These are phyloP conservation scores for Boletus edulis DNA, from an alignment of 768 basidiomycete species.

Conservation along the genomic window DNA sequence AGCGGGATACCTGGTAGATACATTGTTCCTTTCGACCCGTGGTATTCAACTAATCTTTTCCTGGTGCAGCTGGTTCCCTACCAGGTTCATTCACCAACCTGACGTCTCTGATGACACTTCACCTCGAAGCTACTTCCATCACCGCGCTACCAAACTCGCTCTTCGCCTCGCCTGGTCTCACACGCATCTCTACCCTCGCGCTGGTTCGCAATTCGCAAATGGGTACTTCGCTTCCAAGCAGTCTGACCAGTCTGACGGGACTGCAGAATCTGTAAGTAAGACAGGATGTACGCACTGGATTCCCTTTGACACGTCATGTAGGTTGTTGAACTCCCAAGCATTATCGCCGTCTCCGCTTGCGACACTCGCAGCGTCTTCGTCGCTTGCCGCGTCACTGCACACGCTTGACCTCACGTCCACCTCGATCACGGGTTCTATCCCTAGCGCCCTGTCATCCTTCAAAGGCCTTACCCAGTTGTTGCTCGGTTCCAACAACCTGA, in stretches of 20 bases:
- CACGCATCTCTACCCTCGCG: slow-evolving; percentile 33
- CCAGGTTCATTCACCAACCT: slow-evolving; percentile 38
- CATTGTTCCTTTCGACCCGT: background rate
- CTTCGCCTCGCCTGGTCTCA: slow-evolving; percentile 33
- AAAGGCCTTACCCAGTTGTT: slow-evolving; percentile 36
- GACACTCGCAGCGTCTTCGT: slow-evolving; percentile 29
- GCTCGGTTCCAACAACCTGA: slow-evolving; percentile 38
- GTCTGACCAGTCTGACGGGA: slow-evolving; percentile 27
- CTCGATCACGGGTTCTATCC: slow-evolving; percentile 38
- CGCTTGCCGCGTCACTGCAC: slow-evolving; percentile 32
- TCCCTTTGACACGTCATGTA: slow-evolving; percentile 14
- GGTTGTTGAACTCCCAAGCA: slow-evolving; percentile 37
- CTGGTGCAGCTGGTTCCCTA: slow-evolving; percentile 38
- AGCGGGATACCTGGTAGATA: slow-evolving; percentile 40
- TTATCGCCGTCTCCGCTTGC: slow-evolving; percentile 34
- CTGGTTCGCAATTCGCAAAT: slow-evolving; percentile 42
- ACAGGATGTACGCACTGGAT: background rate
- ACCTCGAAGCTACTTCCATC: slow-evolving; percentile 41
- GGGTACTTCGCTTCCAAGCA: slow-evolving; percentile 37
- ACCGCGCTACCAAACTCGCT: slow-evolving; percentile 33
- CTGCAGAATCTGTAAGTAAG: slow-evolving; percentile 40
- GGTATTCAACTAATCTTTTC: background rate
- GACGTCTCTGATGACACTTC: slow-evolving; percentile 37
- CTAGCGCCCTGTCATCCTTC: slow-evolving; percentile 33
- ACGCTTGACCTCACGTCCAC: slow-evolving; percentile 41